Conservation (phyloP, 345 rosid genomes). For the Gossypium arboreum region DNA sequence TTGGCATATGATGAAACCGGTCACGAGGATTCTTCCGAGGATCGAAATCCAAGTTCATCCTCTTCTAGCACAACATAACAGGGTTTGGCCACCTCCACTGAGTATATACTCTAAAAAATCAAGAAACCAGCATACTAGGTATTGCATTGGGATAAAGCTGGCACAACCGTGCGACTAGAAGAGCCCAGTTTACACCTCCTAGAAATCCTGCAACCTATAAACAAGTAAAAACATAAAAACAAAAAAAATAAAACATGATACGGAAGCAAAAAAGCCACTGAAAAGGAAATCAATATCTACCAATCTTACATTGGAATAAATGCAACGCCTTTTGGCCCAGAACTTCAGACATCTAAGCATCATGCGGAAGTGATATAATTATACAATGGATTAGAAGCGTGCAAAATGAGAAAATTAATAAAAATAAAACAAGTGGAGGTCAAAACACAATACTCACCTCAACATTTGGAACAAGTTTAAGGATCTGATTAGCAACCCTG, state of each 20-base stretch:
- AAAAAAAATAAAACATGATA: background rate
- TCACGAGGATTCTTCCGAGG: conserved; percentile 66
- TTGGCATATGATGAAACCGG: conserved; percentile 64
- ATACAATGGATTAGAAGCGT: conserved; percentile 17
- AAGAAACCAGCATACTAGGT: conserved; percentile 65
- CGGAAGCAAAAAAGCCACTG: background rate
- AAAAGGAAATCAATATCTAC: conserved; percentile 3
- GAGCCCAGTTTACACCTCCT: conserved; percentile 83
- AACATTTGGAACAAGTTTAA: conserved; percentile 80
- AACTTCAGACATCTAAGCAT: conserved; percentile 59
- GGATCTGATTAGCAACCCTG: conserved; percentile 94
- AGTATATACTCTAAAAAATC: conserved; percentile 61
- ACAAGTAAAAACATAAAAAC: background rate
- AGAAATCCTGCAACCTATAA: conserved; percentile 67
- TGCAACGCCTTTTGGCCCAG: conserved; percentile 71
- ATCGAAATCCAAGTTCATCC: conserved; percentile 60
- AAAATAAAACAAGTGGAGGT: background rate
- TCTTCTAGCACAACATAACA: conserved; percentile 68
- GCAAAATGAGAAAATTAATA: background rate
- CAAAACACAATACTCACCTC: conserved; percentile 44
- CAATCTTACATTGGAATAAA: conserved; percentile 65
- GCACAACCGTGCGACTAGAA: conserved; percentile 67
- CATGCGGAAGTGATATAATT: conserved; percentile 59
- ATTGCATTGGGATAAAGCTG: conserved; percentile 77
- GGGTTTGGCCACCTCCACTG: conserved; percentile 86